phyloP scores from a whole-genome alignment of 768 basidiomycete genomes.

The Lepiota venenata region DNA sequence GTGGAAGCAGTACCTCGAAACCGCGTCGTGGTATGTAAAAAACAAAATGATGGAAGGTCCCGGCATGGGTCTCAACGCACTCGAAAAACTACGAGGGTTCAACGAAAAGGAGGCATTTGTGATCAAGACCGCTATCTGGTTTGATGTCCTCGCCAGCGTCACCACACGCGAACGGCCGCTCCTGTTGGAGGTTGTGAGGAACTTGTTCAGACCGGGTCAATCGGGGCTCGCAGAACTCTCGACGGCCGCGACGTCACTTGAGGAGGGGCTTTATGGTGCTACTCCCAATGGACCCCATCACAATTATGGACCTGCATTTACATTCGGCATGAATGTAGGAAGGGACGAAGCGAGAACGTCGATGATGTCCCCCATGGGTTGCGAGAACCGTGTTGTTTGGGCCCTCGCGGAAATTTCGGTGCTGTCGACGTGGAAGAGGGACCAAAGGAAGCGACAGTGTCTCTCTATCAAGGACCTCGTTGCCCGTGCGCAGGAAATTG shows the following conservation, averaged over 20 bases:
- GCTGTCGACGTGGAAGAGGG: constrained; percentile 65
- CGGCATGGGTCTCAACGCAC: constrained; percentile 33
- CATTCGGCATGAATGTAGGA: not conserved
- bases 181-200: constrained; percentile 53
- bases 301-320: too few relatives aligned
- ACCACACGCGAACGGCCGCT: constrained; percentile 60
- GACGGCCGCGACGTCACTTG: not conserved
- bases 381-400: constrained; percentile 76
- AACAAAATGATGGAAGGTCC: constrained; percentile 36
- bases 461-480: constrained; percentile 65
- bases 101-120: constrained; percentile 61
- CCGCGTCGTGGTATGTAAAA: constrained; percentile 57
- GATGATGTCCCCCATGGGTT: constrained; percentile 87
- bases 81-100: constrained; percentile 40
- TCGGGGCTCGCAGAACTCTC: constrained; percentile 36
- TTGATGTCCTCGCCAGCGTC: constrained; percentile 77
- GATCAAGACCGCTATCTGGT: constrained; percentile 84
- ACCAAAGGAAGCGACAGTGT: constrained; percentile 30
- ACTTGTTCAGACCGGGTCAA: constrained; percentile 48
- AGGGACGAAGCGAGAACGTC: constrained; percentile 35
- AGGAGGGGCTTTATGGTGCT: not conserved
- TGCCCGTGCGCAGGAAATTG: constrained; percentile 47
- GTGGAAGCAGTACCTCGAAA: constrained; percentile 65
- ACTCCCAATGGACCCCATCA: too few relatives aligned
- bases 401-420: constrained; percentile 72